Conservation (phyloP, 495 filamentous ascomycete species). For the Penicillium cosmopolitanum region DNA sequence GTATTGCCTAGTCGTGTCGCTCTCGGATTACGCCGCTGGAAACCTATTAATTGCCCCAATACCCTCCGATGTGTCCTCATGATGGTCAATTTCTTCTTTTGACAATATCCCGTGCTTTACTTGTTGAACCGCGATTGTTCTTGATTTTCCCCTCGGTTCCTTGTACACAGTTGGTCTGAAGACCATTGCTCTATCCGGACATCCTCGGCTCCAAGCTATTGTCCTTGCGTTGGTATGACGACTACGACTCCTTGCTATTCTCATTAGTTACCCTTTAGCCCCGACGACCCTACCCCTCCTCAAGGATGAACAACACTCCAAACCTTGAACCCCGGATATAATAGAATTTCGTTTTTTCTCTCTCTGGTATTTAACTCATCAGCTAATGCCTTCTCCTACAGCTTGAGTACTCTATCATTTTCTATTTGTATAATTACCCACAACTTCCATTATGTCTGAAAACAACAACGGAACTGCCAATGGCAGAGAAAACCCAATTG, state of each 20-base stretch:
- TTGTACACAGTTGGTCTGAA: not conserved
- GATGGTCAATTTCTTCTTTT: slow-evolving; percentile 6
- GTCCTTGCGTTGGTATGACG: slow-evolving; percentile 12
- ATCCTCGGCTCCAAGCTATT: not conserved
- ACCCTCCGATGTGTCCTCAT: slow-evolving; percentile 20
- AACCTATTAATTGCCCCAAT: slow-evolving; percentile 23
- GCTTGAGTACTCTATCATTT: not conserved
- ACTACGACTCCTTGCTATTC: not conserved
- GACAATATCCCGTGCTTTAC: slow-evolving; percentile 3
- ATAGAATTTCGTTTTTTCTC: not conserved
- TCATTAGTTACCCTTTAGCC: not conserved
- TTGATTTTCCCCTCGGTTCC: not conserved
- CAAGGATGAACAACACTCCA: not conserved
- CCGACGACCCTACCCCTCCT: not conserved
- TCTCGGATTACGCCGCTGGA: slow-evolving; percentile 15
- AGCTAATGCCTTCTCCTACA: not conserved
- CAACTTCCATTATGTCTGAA: slow-evolving; percentile 30
- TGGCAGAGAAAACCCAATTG: slow-evolving; percentile 42
- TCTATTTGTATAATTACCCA: slow-evolving; percentile 1
- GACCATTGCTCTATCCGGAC: not conserved
- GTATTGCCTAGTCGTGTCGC: slow-evolving; percentile 16
- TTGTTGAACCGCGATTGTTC: slow-evolving; percentile 1
- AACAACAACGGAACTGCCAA: slow-evolving; percentile 20
- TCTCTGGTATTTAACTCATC: not conserved
- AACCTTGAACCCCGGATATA: not conserved